A percentile compares a stretch with the other conserved stretches of the same genome.
Conservation (phyloP, 1,284 basidiomycete species). For the Leucoagaricus sp. region DNA sequence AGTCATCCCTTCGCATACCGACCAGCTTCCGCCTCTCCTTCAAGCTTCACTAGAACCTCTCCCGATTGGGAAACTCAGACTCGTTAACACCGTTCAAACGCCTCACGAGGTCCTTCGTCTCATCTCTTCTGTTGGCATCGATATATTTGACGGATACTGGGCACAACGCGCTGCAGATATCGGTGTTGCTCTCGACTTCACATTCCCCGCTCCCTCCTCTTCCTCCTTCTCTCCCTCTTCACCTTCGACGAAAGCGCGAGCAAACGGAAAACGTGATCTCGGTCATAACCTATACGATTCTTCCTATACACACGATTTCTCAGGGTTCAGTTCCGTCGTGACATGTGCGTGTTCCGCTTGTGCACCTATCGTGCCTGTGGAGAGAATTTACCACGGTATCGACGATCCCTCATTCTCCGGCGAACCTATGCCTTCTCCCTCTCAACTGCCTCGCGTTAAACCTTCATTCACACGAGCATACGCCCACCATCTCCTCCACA, state of each 20-base stretch:
- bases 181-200: conserved; percentile 77
- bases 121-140: conserved; percentile 64
- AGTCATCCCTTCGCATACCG: conserved; percentile 15
- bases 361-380: conserved; percentile 46
- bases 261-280: conserved; percentile 41
- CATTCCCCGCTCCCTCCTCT: conserved; percentile 54
- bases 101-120: conserved; percentile 77
- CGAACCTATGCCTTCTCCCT: conserved; percentile 5
- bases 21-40: conserved; percentile 42
- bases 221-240: conserved; percentile 8
- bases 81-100: conserved; percentile 56
- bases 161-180: conserved; percentile 62
- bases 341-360: conserved; percentile 61
- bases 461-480: conserved; percentile 68
- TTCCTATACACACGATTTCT: conserved; percentile 62
- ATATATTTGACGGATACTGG: conserved; percentile 75
- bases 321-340: conserved; percentile 39
- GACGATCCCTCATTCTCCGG: conserved; percentile 35
- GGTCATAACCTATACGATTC: conserved; percentile 73
- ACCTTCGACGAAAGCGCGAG: not conserved
- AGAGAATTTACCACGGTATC: conserved; percentile 50
- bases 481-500: conserved; percentile 78
- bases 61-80: conserved; percentile 55
- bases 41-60: conserved; percentile 58
- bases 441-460: conserved; percentile 15